Conservation (phyloP, 352 stramenopile genomes). For the Pythium vanterpoolii region DNA sequence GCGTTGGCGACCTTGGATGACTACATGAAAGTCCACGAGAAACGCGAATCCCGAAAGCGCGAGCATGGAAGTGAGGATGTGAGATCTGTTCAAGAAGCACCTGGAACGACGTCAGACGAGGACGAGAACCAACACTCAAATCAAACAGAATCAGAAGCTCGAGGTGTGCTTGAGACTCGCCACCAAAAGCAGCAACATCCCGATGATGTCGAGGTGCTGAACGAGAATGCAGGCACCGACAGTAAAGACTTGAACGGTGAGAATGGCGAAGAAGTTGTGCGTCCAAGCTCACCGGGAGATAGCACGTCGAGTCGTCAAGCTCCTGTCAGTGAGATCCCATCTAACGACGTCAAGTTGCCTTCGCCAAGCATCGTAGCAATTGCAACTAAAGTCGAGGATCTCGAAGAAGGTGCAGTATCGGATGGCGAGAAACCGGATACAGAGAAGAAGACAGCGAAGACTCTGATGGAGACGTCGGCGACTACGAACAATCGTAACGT, state of each 20-base stretch:
- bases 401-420: constrained; percentile 22
- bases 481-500: background rate
- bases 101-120: background rate
- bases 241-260: background rate
- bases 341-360: background rate
- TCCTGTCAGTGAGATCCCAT: background rate
- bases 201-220: background rate
- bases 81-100: background rate
- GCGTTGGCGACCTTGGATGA: constrained; percentile 9
- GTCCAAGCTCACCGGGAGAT: background rate
- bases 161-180: background rate
- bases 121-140: background rate
- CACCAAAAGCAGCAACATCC: background rate
- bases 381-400: constrained; percentile 2
- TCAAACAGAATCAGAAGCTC: background rate
- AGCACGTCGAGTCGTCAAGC: background rate
- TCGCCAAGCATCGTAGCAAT: background rate
- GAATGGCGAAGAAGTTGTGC: background rate
- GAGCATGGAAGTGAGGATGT: background rate
- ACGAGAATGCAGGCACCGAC: background rate
- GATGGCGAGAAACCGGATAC: background rate
- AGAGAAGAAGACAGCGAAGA: no score
- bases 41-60: background rate
- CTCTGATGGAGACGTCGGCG: background rate
- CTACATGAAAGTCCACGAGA: constrained; percentile 13